Evolutionary conservation across 176 grass and related monocot species (phyloP), one percentile per base, ranked within the genome.

Genomic region (Chrysopogon serrulatus): DNA sequence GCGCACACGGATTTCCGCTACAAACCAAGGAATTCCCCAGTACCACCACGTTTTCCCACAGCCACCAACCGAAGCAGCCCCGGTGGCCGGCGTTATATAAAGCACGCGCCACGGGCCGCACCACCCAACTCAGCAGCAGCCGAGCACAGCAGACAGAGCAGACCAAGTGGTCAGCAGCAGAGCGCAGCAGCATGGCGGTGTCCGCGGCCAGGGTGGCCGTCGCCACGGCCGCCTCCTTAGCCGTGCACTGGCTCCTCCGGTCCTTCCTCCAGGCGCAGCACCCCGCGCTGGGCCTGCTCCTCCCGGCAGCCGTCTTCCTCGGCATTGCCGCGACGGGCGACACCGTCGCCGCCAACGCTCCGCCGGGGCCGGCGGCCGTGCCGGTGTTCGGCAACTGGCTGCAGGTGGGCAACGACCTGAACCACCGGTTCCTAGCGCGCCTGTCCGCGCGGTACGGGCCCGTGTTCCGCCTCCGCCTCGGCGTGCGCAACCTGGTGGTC

Each of bases 311-410:
- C 24, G 4, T 73, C 7, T 51, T 53, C 44, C 1, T 54, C 31
- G 41, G 18, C 68, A 13, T 74, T 26, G 34, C 31, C 8, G 26
- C 34, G 18, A 16, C 7, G 5, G 24, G 17, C n/a, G 2, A 60
- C 56, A 10, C 54, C 10, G 23, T 8, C 23, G 54, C 23, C n/a
- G 10, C 54, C 41, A 8, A 8, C 10, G 32, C 64, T 1, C 79
- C 49, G 21, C 80, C 80, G 0, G 86, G 86, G 5, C 86, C 86
- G 10, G 6, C 57, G 19, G 43, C 67, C 56, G 66, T 84, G 74
- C 86, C 86, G 27, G 74, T 88, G 34, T 83, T 88, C 86, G 95
- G 95, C 34, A 98, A 98, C 89, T 98, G 95, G 95, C 86, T 98
- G 16, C 92, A 93, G 86, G 92, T 98, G 2, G 95, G 95, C 9